phyloP scores from a whole-genome alignment of 2,329 filamentous ascomycete species.

The Xylaria multiplex region DNA sequence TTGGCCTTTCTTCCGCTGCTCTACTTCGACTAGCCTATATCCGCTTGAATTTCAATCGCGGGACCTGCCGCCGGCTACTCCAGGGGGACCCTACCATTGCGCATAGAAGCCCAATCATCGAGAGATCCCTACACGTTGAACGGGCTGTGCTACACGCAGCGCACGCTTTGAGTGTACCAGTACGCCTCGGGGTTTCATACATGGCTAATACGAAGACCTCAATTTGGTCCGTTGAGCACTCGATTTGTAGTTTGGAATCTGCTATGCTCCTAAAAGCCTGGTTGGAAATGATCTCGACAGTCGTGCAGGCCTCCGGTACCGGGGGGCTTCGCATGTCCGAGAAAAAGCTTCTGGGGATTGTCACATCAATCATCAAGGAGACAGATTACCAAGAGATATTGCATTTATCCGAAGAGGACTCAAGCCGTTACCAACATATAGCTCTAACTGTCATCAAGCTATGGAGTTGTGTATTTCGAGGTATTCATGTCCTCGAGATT shows the following conservation, averaged over 20 bases:
- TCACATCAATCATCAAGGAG: conserved; percentile 43
- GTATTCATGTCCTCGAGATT: conserved; percentile 46
- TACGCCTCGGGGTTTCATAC: conserved; percentile 62
- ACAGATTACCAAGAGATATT: conserved; percentile 39
- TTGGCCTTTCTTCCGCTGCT: conserved; percentile 59
- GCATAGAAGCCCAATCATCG: conserved; percentile 56
- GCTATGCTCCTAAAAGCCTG: conserved; percentile 58
- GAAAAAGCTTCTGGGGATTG: conserved; percentile 39
- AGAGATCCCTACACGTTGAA: conserved; percentile 43
- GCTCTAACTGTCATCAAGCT: conserved; percentile 42
- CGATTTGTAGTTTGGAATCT: conserved; percentile 63
- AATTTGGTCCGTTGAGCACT: conserved; percentile 66
- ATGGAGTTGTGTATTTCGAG: conserved; percentile 49
- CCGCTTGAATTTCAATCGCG: conserved; percentile 52
- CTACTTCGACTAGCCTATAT: conserved; percentile 41
- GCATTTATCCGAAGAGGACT: conserved; percentile 35
- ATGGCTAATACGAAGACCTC: conserved; percentile 63
- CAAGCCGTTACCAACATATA: conserved; percentile 37
- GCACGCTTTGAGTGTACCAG: conserved; percentile 63
- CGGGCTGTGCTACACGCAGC: conserved; percentile 62
- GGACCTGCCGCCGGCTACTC: conserved; percentile 57
- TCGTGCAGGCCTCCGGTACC: conserved; percentile 27
- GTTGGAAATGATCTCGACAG: conserved; percentile 45
- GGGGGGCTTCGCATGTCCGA: conserved; percentile 36
- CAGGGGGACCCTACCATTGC: conserved; percentile 57